Base-by-base conservation (phyloP, 2,329 filamentous ascomycete species). In the Ascochyta fabae region DNA sequence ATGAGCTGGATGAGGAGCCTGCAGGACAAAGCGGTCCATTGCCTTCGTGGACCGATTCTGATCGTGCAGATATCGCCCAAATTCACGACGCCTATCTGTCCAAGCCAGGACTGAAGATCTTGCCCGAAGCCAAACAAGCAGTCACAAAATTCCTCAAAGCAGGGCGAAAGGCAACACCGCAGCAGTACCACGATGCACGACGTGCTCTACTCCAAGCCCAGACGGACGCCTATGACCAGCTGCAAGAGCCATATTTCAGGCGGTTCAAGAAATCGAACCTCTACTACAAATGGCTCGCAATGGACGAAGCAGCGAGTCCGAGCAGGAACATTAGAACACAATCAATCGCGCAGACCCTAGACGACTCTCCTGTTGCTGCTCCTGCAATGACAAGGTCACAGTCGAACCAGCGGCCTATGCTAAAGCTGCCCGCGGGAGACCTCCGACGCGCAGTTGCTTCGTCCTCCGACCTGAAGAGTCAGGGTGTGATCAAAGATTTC, bases 281-380 rank as follows among this genome's bases (percentile, higher is more conserved):
- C 0, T 99, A 92, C 73, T 98, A 95, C 80, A 99, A 99, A 74
- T 97, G 93, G 72, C 82, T 99, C 1, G 92, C 94, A 7, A 90
- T 94, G 12, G 91, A 96, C 68, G 92, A 96, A 75, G 77, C 78
- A 27, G 74, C 77, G 6, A 69, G 73, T 53, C 55, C 72, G 12
- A 67, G 74, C 6, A 62, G 62, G 13, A 71, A 64, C 39, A 51
- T 69, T 3, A 70, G 62, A 34, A 68, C 66, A 1, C 72, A 59
- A 23, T 58, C 58, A 6, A 65, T 71, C 9, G 64, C 67, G 22
- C 69, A 70, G 41, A 66, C 64, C 8, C 49, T 73, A 1, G 71
- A 73, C 19, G 60, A 67, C 24, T 50, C 65, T 4, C 48, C 63
- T 39, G 9, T 46, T 7, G 54, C 60, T 15, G 58, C 65, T 23